A percentile compares a stretch with the other conserved stretches of the same genome.
These are phyloP conservation scores for Stephanodiscus minutulus DNA, from an alignment of 108 stramenopile genomes.

Conservation along the genomic window DNA sequence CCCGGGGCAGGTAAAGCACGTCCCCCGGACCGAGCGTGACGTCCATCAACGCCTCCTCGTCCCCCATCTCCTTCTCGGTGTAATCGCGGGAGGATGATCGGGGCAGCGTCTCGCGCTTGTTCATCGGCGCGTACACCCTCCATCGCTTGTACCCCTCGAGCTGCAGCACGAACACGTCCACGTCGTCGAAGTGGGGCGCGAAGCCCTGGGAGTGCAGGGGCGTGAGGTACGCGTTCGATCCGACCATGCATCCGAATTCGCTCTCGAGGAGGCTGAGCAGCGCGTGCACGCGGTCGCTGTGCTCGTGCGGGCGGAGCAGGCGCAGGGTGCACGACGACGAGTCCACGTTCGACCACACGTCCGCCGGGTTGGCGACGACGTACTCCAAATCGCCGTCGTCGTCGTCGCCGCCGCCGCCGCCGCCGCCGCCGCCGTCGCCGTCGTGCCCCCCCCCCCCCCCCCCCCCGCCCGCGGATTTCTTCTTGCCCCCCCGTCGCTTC, in stretches of 20 bases:
- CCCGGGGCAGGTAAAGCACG: slow-evolving; percentile 93
- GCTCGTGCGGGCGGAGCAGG: slow-evolving; percentile 93
- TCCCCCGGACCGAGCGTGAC: slow-evolving; percentile 87
- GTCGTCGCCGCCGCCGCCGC: too few species aligned
- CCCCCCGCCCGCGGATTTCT: slow-evolving; percentile 18
- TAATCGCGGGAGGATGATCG: slow-evolving; percentile 75
- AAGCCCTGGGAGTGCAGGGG: slow-evolving; percentile 94
- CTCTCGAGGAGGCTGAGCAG: slow-evolving; percentile 86
- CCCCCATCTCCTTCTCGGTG: slow-evolving; percentile 69
- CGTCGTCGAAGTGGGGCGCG: slow-evolving; percentile 99
- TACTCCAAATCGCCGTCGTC: slow-evolving; percentile 44
- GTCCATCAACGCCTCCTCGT: slow-evolving; percentile 67
- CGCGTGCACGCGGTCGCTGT: slow-evolving; percentile 77
- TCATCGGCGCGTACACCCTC: slow-evolving; percentile 85
- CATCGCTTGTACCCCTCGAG: slow-evolving; percentile 91
- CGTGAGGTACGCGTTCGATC: slow-evolving; percentile 96
- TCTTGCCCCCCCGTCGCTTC: slow-evolving; percentile 28
- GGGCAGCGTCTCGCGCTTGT: slow-evolving; percentile 65
- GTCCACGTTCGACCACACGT: slow-evolving; percentile 70
- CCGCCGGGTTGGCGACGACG: slow-evolving; percentile 64
- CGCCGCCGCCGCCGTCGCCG: too few species aligned
- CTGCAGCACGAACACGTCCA: slow-evolving; percentile 95
- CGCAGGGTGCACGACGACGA: slow-evolving; percentile 87
- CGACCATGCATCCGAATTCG: slow-evolving; percentile 94
- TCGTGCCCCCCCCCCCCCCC: too few species aligned